Evolutionary conservation across 1,139 yeast species (phyloP).

Genomic region (Barnettozyma hawaiiensis): DNA sequence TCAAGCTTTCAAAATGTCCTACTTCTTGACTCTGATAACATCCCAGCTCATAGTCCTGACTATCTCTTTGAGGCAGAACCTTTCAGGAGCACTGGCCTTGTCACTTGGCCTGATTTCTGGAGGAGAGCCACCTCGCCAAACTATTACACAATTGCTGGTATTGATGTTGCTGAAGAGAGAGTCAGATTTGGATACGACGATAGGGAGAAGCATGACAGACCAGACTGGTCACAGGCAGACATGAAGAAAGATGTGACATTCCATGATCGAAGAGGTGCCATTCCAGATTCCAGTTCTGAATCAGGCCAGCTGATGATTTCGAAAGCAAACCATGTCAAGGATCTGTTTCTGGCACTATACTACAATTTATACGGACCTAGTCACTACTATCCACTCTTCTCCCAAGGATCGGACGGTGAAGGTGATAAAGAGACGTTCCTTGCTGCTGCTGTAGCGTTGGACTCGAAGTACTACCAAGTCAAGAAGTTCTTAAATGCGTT

Average conservation of each 20-base stretch:
- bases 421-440: conserved; percentile 89
- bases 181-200: conserved; percentile 34
- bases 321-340: conserved; percentile 58
- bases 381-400: conserved; percentile 74
- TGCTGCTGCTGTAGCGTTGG: conserved; percentile 67
- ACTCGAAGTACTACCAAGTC: conserved; percentile 63
- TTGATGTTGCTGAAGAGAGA: conserved; percentile 37
- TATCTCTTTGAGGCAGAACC: conserved; percentile 49
- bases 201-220: conserved; percentile 23
- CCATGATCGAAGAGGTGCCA: conserved; percentile 63
- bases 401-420: conserved; percentile 84
- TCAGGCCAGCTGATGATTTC: conserved; percentile 76
- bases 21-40: conserved; percentile 71
- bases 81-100: conserved; percentile 50
- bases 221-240: conserved; percentile 4
- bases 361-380: conserved; percentile 78
- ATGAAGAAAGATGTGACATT: conserved; percentile 39
- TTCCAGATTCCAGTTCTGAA: conserved; percentile 79
- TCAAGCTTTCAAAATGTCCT: conserved; percentile 76
- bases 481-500: conserved; percentile 48
- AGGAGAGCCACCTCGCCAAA: conserved; percentile 63
- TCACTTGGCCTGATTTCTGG: conserved; percentile 86
- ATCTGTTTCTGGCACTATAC: conserved; percentile 63
- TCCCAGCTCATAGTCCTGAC: conserved; percentile 57
- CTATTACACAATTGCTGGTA: conserved; percentile 60